A percentile compares a stretch with the other conserved stretches of the same genome.
Conservation (phyloP, 2,329 filamentous ascomycete genomes). For the Talaromyces sp. region DNA sequence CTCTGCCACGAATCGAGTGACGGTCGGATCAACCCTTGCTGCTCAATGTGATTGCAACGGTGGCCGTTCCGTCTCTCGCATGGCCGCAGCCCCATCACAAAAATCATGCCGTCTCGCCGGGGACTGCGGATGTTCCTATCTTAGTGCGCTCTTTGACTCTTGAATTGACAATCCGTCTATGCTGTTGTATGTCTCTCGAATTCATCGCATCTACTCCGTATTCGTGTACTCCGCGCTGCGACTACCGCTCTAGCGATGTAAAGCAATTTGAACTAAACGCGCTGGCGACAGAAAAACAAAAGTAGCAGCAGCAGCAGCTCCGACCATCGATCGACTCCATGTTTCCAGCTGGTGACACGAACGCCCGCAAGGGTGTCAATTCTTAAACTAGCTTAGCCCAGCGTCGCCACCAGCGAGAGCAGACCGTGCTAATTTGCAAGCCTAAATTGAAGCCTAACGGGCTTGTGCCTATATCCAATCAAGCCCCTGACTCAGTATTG, state of each 20-base stretch:
- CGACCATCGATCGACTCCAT: background rate
- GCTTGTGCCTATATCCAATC: slow-evolving; percentile 5
- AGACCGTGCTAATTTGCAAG: slow-evolving; percentile 11
- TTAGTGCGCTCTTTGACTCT: slow-evolving; percentile 3
- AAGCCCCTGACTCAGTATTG: slow-evolving; percentile 1
- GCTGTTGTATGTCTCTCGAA: background rate
- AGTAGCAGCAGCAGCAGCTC: background rate
- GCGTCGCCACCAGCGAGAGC: slow-evolving; percentile 7
- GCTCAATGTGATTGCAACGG: slow-evolving; percentile 12
- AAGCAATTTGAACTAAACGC: background rate
- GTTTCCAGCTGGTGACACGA: slow-evolving; percentile 4
- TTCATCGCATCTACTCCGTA: background rate
- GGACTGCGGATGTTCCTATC: background rate
- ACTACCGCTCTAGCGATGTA: too few relatives aligned
- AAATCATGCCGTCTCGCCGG: slow-evolving; percentile 13
- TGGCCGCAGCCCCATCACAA: slow-evolving; percentile 5
- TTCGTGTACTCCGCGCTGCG: too few relatives aligned
- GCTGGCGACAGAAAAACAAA: background rate
- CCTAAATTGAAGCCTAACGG: background rate
- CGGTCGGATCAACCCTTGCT: background rate
- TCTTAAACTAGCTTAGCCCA: slow-evolving; percentile 1
- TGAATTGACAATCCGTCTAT: background rate
- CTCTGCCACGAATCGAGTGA: background rate
- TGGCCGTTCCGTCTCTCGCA: slow-evolving; percentile 2
- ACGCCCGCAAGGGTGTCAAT: slow-evolving; percentile 7